phyloP scores from a whole-genome alignment of 805 yeast species.

The Cyberlindnera xylosilytica region DNA sequence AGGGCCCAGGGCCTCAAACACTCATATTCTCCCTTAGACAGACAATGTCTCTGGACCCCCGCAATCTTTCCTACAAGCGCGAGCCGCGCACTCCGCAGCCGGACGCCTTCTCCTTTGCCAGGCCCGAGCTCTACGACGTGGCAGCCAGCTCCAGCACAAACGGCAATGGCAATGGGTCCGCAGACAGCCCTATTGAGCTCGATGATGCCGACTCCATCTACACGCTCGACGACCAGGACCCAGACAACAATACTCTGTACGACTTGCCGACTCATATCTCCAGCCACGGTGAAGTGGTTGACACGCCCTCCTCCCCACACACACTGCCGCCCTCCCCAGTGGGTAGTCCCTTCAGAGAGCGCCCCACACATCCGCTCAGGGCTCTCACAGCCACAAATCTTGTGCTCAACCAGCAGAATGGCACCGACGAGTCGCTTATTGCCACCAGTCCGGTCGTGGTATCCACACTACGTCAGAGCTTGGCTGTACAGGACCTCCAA shows the following conservation, averaged over 20 bases:
- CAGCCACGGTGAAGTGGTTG: constrained; percentile 18
- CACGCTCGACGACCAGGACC: constrained; percentile 14
- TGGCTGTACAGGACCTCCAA: constrained; percentile 5
- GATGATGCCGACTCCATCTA: constrained; percentile 17
- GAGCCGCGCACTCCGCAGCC: constrained; percentile 20
- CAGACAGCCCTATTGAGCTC: not conserved
- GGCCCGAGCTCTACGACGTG: constrained; percentile 1
- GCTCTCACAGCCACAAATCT: constrained; percentile 26
- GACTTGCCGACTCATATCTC: constrained; percentile 26
- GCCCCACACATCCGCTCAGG: constrained; percentile 25
- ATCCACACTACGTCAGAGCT: constrained; percentile 6
- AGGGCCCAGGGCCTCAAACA: too few relatives aligned
- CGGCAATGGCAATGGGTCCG: not conserved
- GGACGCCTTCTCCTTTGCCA: constrained; percentile 17
- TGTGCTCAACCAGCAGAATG: constrained; percentile 22
- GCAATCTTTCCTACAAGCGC: constrained; percentile 12
- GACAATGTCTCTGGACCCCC: constrained; percentile 26
- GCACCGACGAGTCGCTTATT: constrained; percentile 23
- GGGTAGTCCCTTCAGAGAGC: constrained; percentile 22
- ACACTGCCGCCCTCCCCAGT: constrained; percentile 26
- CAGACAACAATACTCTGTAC: constrained; percentile 10
- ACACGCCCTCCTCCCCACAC: constrained; percentile 6
- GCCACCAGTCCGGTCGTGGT: constrained; percentile 14
- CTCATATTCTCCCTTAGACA: too few relatives aligned
- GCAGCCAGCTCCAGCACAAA: not conserved